These are phyloP conservation scores for Hypsizygus marmoreus DNA, from an alignment of 768 basidiomycete genomes.

Conservation along the genomic window DNA sequence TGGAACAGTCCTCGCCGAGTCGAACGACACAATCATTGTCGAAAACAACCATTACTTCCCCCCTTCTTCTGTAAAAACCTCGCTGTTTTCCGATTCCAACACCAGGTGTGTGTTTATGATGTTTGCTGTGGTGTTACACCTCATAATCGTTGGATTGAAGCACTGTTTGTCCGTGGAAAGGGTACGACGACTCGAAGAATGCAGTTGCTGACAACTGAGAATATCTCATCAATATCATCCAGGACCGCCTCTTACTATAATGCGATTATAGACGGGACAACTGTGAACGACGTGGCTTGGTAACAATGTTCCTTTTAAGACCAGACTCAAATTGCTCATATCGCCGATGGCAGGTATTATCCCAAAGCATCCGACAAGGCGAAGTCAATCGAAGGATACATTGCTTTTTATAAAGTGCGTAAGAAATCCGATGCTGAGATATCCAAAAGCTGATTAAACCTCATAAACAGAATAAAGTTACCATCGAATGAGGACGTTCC, in stretches of 20 bases:
- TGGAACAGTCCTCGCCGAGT: slow-evolving; percentile 58
- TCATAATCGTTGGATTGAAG: slow-evolving; percentile 28
- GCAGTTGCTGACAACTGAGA: neutral
- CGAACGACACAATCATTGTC: slow-evolving; percentile 52
- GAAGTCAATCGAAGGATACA: slow-evolving; percentile 59
- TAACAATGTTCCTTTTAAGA: too few relatives aligned
- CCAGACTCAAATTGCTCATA: neutral
- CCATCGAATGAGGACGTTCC: slow-evolving; percentile 24
- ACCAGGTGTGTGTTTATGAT: slow-evolving; percentile 43
- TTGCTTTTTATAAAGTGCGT: slow-evolving; percentile 79
- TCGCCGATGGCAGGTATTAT: slow-evolving; percentile 58
- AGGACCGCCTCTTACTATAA: slow-evolving; percentile 72
- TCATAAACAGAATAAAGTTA: slow-evolving; percentile 39
- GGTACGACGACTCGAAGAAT: slow-evolving; percentile 39
- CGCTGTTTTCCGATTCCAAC: slow-evolving; percentile 49
- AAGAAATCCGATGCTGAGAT: neutral
- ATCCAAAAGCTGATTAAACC: neutral
- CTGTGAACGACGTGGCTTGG: slow-evolving; percentile 68
- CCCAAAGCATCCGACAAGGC: slow-evolving; percentile 56
- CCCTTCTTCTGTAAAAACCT: slow-evolving; percentile 47
- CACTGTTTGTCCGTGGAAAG: slow-evolving; percentile 71
- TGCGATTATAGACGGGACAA: slow-evolving; percentile 48
- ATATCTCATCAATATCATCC: slow-evolving; percentile 2
- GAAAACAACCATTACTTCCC: slow-evolving; percentile 81
- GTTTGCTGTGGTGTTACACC: too few relatives aligned